Evolutionary conservation across 2,329 filamentous ascomycete genomes (phyloP).

Genomic region (Phyllosticta capitalensis): DNA sequence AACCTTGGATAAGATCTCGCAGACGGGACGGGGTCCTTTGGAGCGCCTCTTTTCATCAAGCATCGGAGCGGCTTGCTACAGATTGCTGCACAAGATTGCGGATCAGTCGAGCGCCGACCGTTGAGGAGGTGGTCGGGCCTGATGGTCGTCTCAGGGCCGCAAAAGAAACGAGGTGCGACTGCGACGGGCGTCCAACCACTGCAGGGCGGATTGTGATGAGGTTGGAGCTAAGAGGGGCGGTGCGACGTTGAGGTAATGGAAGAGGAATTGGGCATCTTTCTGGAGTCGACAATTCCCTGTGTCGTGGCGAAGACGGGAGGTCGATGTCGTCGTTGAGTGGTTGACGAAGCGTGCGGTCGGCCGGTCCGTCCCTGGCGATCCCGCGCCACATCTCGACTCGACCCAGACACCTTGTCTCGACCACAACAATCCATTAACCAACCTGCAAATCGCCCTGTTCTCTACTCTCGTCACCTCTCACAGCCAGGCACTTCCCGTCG

Average conservation of each 20-base stretch:
- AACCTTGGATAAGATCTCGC: not conserved
- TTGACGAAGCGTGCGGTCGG: not conserved
- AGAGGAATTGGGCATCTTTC: not conserved
- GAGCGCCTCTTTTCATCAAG: not conserved
- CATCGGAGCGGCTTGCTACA: not conserved
- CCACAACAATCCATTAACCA: no score
- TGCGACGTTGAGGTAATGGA: no score
- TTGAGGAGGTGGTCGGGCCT: not conserved
- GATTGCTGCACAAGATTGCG: not conserved
- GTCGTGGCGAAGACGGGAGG: not conserved
- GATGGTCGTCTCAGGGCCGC: no score
- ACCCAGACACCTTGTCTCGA: not conserved
- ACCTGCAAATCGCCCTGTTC: not conserved
- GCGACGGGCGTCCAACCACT: no score
- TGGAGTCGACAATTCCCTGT: not conserved
- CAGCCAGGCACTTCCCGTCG: not conserved
- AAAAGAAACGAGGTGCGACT: no score
- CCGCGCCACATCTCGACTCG: not conserved
- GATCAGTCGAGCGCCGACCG: not conserved
- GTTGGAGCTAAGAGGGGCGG: no score
- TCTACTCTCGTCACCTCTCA: not conserved
- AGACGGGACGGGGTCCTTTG: not conserved
- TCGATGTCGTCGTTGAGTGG: not conserved
- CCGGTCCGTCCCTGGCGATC: not conserved
- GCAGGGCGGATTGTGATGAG: no score